Conservation (phyloP, 1,284 basidiomycete genomes). For the Ganoderma leucocontextum region DNA sequence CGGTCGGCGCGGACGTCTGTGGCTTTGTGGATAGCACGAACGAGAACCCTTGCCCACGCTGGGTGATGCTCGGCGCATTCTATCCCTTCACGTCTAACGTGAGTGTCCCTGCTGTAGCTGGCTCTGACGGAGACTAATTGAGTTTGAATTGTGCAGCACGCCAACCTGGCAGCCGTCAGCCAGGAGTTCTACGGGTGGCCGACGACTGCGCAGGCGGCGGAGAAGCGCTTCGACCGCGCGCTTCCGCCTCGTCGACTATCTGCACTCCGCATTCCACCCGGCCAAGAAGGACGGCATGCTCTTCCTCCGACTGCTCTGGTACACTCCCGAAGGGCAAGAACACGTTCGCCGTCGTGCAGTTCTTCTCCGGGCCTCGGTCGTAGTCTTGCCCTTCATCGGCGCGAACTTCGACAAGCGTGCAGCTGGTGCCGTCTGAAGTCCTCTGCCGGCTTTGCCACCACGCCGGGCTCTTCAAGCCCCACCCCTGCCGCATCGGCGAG, state of each 20-base stretch:
- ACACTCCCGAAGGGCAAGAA: conserved; percentile 63
- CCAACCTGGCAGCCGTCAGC: conserved; percentile 54
- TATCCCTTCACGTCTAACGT: too few relatives aligned
- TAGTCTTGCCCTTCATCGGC: conserved; percentile 73
- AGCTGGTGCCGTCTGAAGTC: too few relatives aligned
- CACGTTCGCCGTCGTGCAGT: conserved; percentile 69
- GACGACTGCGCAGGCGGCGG: conserved; percentile 63
- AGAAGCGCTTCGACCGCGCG: conserved; percentile 69
- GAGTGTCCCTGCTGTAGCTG: too few relatives aligned
- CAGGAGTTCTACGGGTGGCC: conserved; percentile 80
- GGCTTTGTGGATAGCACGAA: conserved; percentile 67
- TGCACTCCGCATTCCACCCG: conserved; percentile 75
- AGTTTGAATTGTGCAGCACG: conserved; percentile 50
- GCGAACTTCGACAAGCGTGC: conserved; percentile 70
- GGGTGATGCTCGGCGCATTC: too few relatives aligned
- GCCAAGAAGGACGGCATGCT: conserved; percentile 68
- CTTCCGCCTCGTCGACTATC: conserved; percentile 75
- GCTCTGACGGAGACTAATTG: too few relatives aligned
- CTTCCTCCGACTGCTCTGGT: conserved; percentile 68
- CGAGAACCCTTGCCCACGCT: too few relatives aligned
- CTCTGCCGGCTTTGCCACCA: too few relatives aligned
- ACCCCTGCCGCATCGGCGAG: too few relatives aligned
- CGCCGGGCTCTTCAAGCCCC: too few relatives aligned
- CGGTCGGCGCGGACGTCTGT: conserved; percentile 76
- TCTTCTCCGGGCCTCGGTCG: conserved; percentile 72